Conservation (phyloP, 768 basidiomycete genomes). For the Russula compacta region DNA sequence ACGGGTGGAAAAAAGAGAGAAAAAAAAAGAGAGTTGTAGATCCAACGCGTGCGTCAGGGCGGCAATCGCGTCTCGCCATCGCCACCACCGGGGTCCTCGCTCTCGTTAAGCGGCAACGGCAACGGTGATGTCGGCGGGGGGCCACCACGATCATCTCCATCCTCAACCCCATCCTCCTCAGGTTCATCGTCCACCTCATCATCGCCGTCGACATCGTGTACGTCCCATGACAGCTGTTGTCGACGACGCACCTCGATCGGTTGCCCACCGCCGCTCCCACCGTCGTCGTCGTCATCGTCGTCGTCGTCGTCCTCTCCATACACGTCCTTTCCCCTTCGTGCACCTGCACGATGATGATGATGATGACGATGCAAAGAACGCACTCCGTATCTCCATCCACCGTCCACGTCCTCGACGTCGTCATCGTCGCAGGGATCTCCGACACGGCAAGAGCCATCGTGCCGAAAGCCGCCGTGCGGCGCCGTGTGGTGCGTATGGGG, state of each 20-base stretch:
- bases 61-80: neutral
- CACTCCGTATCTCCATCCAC: neutral
- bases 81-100: no score
- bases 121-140: neutral
- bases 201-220: constrained; percentile 3
- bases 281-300: neutral
- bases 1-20: neutral
- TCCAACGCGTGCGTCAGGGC: neutral
- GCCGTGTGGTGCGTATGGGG: neutral
- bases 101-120: neutral
- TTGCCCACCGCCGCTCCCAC: neutral
- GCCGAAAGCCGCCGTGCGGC: neutral
- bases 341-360: neutral
- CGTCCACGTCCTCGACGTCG: neutral
- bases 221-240: constrained; percentile 14
- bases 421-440: neutral
- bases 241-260: constrained; percentile 20
- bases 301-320: neutral
- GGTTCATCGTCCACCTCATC: neutral
- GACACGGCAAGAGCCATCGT: neutral
- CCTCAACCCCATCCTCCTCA: neutral
- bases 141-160: neutral
- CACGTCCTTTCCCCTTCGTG: neutral
- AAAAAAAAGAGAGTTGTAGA: neutral
- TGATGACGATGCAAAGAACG: neutral